These are phyloP conservation scores for Coemansia sp. DNA, from an alignment of 192 early-diverging fungal species.

Conservation along the genomic window DNA sequence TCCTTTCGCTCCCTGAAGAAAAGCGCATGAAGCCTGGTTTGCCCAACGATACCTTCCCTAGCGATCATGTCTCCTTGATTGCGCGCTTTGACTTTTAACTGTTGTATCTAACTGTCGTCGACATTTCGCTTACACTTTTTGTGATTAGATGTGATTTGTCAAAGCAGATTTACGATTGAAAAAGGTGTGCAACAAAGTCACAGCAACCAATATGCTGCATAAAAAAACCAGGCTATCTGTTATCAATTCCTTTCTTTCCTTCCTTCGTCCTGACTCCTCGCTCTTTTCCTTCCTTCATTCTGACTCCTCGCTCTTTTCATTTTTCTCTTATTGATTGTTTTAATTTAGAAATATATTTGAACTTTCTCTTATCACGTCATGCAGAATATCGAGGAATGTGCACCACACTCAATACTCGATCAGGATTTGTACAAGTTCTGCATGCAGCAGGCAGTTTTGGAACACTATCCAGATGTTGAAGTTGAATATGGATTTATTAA, in stretches of 20 bases:
- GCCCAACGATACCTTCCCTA: slow-evolving; percentile 46
- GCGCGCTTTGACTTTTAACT: slow-evolving; percentile 24
- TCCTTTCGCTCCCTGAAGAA: slow-evolving; percentile 41
- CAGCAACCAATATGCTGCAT: no score
- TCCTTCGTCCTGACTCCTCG: no score
- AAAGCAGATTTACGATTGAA: no score
- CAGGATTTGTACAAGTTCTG: slow-evolving; percentile 84
- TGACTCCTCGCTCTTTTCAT: no score
- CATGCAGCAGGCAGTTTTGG: slow-evolving; percentile 76
- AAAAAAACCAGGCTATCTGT: no score
- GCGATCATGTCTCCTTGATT: slow-evolving; percentile 50
- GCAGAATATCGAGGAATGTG: slow-evolving; percentile 8
- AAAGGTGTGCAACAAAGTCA: no score
- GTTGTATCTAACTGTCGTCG: neutral
- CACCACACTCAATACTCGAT: slow-evolving; percentile 67
- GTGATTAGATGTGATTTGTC: neutral
- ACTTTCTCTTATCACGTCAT: neutral
- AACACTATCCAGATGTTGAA: slow-evolving; percentile 62
- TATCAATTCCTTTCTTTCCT: no score
- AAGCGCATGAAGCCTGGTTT: slow-evolving; percentile 42
- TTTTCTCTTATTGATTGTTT: neutral
- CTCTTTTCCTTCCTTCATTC: no score
- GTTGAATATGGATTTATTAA: slow-evolving; percentile 71
- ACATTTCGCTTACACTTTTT: neutral
- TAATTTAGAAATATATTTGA: neutral